A percentile compares a stretch with the other conserved stretches of the same genome.
These are phyloP conservation scores for Hypoxylon sp. DNA, from an alignment of 2,329 filamentous ascomycete species.

Conservation along the genomic window DNA sequence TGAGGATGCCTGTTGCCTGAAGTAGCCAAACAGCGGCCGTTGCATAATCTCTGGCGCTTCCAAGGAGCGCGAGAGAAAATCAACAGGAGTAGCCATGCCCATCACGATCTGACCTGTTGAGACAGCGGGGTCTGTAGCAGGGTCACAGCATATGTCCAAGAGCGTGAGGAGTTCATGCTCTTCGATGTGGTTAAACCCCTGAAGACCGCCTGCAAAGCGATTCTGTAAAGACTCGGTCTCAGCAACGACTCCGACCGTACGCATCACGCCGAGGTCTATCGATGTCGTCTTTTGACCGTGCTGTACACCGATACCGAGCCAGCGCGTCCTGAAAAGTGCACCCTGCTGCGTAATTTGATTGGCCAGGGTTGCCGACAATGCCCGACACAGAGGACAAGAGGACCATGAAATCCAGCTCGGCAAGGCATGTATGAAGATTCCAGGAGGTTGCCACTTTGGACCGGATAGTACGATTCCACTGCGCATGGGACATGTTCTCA, in stretches of 20 bases:
- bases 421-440: constrained; percentile 48
- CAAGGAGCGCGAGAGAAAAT: neutral
- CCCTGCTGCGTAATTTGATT: constrained; percentile 48
- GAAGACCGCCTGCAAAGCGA: too few relatives aligned
- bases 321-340: constrained; percentile 48
- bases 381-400: constrained; percentile 37
- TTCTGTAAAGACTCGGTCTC: constrained; percentile 15
- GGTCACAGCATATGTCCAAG: neutral
- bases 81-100: neutral
- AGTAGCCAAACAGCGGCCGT: neutral
- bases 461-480: constrained; percentile 48
- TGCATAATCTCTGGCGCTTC: neutral
- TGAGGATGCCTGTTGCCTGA: neutral
- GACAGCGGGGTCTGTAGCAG: neutral
- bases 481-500: constrained; percentile 40
- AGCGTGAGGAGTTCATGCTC: neutral
- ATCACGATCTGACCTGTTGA: neutral
- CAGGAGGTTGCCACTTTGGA: constrained; percentile 51
- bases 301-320: constrained; percentile 32
- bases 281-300: constrained; percentile 28
- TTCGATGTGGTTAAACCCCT: neutral
- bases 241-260: constrained; percentile 35
- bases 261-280: constrained; percentile 39
- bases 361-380: constrained; percentile 42
- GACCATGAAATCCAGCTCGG: constrained; percentile 48